Conservation (phyloP, 148 eudicot genomes). For the Chenopodium album region DNA sequence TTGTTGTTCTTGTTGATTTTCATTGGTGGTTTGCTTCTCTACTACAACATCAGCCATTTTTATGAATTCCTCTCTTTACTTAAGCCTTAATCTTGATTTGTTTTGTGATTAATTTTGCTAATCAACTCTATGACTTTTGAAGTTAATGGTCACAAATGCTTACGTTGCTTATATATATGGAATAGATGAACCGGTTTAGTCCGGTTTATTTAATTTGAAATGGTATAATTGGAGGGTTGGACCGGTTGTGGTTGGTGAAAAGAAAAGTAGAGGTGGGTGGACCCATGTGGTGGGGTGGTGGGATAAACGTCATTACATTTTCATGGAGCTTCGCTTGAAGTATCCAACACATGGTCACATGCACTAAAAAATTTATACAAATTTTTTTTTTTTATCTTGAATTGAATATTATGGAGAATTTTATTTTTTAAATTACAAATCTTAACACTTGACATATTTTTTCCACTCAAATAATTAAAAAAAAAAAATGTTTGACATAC, state of each 20-base stretch:
- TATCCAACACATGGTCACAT: conserved; percentile 1
- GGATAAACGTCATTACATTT: neutral
- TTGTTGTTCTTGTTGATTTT: conserved; percentile 23
- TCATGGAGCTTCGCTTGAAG: conserved; percentile 11
- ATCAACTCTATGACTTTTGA: neutral
- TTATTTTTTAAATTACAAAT: too few species aligned
- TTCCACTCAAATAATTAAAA: too few species aligned
- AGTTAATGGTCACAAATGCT: neutral
- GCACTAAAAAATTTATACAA: neutral
- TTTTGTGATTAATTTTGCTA: neutral
- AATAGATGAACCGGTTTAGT: conserved; percentile 25
- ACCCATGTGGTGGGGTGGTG: conserved; percentile 6
- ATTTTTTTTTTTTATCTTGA: too few species aligned
- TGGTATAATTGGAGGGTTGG: conserved; percentile 19
- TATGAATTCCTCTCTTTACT: neutral
- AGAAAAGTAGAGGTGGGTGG: conserved; percentile 30
- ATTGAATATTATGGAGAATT: too few species aligned
- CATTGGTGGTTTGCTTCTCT: conserved; percentile 14
- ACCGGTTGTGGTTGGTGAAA: conserved; percentile 61
- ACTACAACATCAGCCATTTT: conserved; percentile 40
- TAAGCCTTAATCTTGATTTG: neutral
- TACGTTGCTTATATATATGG: conserved; percentile 21
- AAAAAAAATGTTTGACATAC: too few species aligned
- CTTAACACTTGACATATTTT: too few species aligned
- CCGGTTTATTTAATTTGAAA: neutral